Conservation (phyloP, 1,139 yeast genomes). For the Maudiozyma humilis region DNA sequence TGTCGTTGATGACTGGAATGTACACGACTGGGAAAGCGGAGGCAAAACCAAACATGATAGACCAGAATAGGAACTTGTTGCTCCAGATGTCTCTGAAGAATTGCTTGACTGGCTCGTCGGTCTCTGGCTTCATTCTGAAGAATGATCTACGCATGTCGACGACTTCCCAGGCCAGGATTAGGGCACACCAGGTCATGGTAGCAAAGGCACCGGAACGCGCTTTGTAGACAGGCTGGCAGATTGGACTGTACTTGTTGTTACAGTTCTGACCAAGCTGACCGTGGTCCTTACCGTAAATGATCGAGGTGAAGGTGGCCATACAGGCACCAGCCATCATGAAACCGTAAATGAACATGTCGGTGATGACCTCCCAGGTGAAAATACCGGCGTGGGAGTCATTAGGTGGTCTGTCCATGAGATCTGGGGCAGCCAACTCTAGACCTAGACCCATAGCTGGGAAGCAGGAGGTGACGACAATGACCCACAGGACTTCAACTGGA, state of each 20-base stretch:
- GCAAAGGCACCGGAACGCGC: constrained; percentile 81
- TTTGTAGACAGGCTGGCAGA: constrained; percentile 60
- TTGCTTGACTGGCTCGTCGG: constrained; percentile 53
- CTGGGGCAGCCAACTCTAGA: constrained; percentile 93
- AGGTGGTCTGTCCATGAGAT: constrained; percentile 92
- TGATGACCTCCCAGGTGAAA: constrained; percentile 57
- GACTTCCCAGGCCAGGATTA: constrained; percentile 85
- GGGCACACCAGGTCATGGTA: constrained; percentile 85
- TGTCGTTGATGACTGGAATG: constrained; percentile 76
- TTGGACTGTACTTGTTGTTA: constrained; percentile 40
- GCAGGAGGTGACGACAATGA: constrained; percentile 94
- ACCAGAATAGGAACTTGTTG: constrained; percentile 78
- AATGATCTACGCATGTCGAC: constrained; percentile 68
- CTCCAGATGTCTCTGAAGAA: constrained; percentile 59
- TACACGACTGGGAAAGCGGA: constrained; percentile 78
- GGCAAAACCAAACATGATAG: constrained; percentile 61
- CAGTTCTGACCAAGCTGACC: constrained; percentile 64
- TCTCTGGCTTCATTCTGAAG: constrained; percentile 65
- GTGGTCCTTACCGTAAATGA: constrained; percentile 57
- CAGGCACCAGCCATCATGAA: constrained; percentile 66
- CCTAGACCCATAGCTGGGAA: constrained; percentile 98
- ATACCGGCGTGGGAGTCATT: constrained; percentile 78
- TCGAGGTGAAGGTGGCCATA: constrained; percentile 55
- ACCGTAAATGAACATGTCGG: constrained; percentile 73
- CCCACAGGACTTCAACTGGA: constrained; percentile 98